These are phyloP conservation scores for Pisolithus microcarpus DNA, from an alignment of 768 basidiomycete genomes.

Conservation along the genomic window DNA sequence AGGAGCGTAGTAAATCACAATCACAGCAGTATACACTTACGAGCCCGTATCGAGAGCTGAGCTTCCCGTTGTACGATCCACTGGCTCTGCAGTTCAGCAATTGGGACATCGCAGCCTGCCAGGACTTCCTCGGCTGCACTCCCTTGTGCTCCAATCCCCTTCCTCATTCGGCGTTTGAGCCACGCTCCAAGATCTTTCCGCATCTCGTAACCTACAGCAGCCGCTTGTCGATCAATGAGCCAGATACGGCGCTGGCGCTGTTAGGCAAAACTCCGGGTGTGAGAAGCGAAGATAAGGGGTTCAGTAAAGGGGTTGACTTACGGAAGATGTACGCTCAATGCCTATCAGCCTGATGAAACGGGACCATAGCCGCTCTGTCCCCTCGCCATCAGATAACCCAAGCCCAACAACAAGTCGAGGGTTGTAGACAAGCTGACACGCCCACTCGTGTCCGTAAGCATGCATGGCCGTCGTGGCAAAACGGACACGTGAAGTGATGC, in stretches of 20 bases:
- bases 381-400: constrained; percentile 6
- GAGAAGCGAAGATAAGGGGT: not conserved
- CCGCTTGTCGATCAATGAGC: constrained; percentile 28
- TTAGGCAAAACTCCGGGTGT: not conserved
- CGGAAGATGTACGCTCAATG: constrained; percentile 25
- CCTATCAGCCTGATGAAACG: constrained; percentile 28
- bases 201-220: constrained; percentile 19
- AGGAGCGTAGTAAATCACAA: not conserved
- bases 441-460: no score
- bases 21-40: not conserved
- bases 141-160: constrained; percentile 12
- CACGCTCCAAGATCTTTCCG: constrained; percentile 28
- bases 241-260: constrained; percentile 24
- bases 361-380: not conserved
- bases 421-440: constrained; percentile 3
- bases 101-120: not conserved
- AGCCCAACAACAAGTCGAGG: not conserved
- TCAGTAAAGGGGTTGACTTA: constrained; percentile 12
- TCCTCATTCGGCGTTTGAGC: constrained; percentile 17
- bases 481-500: constrained; percentile 14
- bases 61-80: not conserved
- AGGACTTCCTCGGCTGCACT: not conserved
- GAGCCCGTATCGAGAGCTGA: constrained; percentile 5
- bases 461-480: constrained; percentile 21
- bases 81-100: constrained; percentile 1